Evolutionary conservation across 371 early-diverging fungal genomes (phyloP), one percentile per base, ranked within the genome.

Genomic region (Syncephalastrum monosporum): DNA sequence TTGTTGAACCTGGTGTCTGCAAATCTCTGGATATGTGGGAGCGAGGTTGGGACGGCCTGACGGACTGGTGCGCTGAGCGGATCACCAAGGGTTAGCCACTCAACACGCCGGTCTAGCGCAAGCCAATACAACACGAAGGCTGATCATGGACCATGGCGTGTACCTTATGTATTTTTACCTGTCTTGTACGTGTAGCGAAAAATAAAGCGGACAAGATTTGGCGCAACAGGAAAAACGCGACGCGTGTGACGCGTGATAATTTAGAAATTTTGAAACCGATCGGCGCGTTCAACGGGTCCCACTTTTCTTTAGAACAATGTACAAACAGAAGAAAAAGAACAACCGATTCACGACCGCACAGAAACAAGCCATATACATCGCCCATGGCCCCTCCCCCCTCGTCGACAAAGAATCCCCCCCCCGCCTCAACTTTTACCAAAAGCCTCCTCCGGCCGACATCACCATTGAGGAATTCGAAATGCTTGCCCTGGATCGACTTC

Each of bases 401-500:
- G 38, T 71, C 14, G 55, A 62, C 42, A 42, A 54, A 16, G 66
- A 68, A 49, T 94, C 91, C 70, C 92, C 94, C 10, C 65, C 71
- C 56, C 80, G 90, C 14, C 87, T 97, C 54, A 89, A 91, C 67
- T 85, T 92, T 61, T 98, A 96, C 76, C 47, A 61, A 10, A 72
- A 80, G 4, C 90, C 95, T 13, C 90, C 91, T 17, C 74, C 78
- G 50, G 79, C 79, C 29, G 90, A 94, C 59, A 84, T 97, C 63
- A 91, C 87, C 53, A 85, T 96, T 58, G 90, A 88, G 52, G 93
- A 97, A 64, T 95, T 98, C 70, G 97, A 98, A 72, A 63, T 69
- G 16, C 93, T 80, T 75, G 96, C 96, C 1, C 84, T 98, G 19
- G 95, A 96, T 79, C 84, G 98, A 47, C 87, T 98, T 53, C 90